Evolutionary conservation across 2,329 filamentous ascomycete species (phyloP), one percentile per base, ranked within the genome.

Genomic region (Neonectria magnoliae): DNA sequence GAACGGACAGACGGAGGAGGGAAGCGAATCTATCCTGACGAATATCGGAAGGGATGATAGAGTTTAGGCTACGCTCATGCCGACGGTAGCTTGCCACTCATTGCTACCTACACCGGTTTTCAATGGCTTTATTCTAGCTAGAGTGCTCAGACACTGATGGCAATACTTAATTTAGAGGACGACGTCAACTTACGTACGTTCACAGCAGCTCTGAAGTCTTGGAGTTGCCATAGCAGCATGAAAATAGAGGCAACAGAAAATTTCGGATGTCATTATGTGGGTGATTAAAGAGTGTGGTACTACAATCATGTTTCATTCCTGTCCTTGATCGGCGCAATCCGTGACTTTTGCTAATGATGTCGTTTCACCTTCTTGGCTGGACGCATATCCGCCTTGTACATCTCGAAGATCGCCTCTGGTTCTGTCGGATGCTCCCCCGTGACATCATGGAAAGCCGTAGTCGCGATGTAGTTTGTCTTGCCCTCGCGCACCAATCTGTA

Each of bases 401-500:
- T 73, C 57, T 81, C 80, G 76, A 86, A 86, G 71, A 86, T 85
- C 11, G 83, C 81, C 4, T 75, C 74, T 0, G 80, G 82, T 74
- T 84, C 78, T 16, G 81, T 83, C 0, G 84, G 81, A 64, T 82
- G 78, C 36, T 72, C 66, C 4, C 81, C 82, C 2, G 83, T 85
- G 31, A 85, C 79, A 58, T 85, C 79, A 58, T 83, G 80, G 68
- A 85, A 86, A 1, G 83, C 80, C 4, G 79, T 81, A 1, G 84
- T 86, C 2, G 83, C 76, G 67, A 86, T 82, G 71, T 85, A 86
- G 72, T 85, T 86, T 0, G 83, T 84, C 77, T 85, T 86, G 18
- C 84, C 84, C 67, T 85, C 83, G 50, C 82, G 78, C 10, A 86
- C 83, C 9, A 86, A 76, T 47, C 81, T 82, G 74, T 85, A 86